These are phyloP conservation scores for Trichophyton verrucosum DNA, from an alignment of 2,329 filamentous ascomycete genomes.

Conservation along the genomic window DNA sequence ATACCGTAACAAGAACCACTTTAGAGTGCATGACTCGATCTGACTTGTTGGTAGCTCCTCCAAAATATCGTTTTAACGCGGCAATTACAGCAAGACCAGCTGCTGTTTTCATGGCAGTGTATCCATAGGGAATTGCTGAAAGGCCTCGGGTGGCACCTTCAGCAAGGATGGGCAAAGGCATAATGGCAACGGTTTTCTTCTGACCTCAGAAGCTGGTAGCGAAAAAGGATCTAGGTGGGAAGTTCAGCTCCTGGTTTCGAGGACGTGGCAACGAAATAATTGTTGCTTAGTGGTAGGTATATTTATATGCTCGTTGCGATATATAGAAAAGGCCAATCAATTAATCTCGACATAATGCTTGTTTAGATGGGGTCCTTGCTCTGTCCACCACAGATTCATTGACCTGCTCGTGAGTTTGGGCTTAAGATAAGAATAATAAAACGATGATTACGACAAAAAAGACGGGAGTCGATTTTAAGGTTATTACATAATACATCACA, in stretches of 20 bases:
- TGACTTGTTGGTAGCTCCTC: slow-evolving; percentile 59
- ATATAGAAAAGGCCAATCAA: background rate
- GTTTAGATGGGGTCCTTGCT: too few species aligned
- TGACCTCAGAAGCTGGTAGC: background rate
- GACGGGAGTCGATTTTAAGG: background rate
- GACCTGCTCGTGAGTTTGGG: too few species aligned
- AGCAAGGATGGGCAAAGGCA: slow-evolving; percentile 51
- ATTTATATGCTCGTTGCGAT: background rate
- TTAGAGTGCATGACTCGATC: slow-evolving; percentile 86
- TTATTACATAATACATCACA: background rate
- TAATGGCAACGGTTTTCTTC: slow-evolving; percentile 22
- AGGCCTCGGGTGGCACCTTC: slow-evolving; percentile 44
- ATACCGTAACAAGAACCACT: slow-evolving; percentile 79
- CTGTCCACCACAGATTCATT: too few species aligned
- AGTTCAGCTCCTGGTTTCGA: too few species aligned
- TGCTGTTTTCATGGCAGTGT: slow-evolving; percentile 40
- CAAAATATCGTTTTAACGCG: slow-evolving; percentile 61
- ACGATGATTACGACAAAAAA: background rate
- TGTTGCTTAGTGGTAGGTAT: too few species aligned
- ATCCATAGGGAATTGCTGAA: slow-evolving; percentile 41
- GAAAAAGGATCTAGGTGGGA: background rate
- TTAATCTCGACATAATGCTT: too few species aligned
- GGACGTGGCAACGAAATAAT: too few species aligned
- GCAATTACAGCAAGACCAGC: slow-evolving; percentile 42
- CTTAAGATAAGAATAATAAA: background rate